Base-by-base conservation (phyloP, 768 basidiomycete genomes). In the Gelatoporia subvermispora region DNA sequence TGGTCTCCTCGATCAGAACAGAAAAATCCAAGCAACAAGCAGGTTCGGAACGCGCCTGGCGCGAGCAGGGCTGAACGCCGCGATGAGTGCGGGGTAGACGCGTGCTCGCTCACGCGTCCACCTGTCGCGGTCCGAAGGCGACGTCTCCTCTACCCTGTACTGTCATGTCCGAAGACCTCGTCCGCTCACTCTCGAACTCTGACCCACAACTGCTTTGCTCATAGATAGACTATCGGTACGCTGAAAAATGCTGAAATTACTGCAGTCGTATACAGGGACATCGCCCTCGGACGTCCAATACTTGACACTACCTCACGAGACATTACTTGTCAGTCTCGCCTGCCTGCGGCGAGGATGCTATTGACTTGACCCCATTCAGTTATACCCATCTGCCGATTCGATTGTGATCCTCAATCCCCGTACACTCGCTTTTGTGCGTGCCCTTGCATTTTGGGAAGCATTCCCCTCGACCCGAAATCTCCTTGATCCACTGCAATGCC, bases 371-470 rank as follows among this genome's bases (percentile, higher is more conserved):
- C 57, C 53, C 52, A 51, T 43, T 23, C 56, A 92, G 88, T 65
- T 89, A 8, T 88, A 90, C 61, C 72, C 85, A 4, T 86, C 85
- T 16, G 81, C 79, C 34, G 81, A 88, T 60, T 73, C 81, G 2
- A 64, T 91, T 53, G 72, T 89, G 48, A 69, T 91, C 38, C 77
- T 88, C 57, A 72, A 90, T 72, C 85, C 88, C n/a, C 75, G 70
- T 48, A 74, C 71, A 15, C 78, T 91, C 28, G 64, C 71, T 16
- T 73, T 92, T 40, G 64, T 83, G 49, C 82, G 84, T 50, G 78
- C 85, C 40, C 78, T 93, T 20, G 79, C 84, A 25, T 88, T 92
- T 59, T 84, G 79, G 72, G 88, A 92, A 61, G 86, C 83, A 5
- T 92, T 89, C 61, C 88, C 89, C 4, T 75, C 77, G n/a, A 58